phyloP scores from a whole-genome alignment of 176 grass and related monocot species.

The Guadua angustifolia region DNA sequence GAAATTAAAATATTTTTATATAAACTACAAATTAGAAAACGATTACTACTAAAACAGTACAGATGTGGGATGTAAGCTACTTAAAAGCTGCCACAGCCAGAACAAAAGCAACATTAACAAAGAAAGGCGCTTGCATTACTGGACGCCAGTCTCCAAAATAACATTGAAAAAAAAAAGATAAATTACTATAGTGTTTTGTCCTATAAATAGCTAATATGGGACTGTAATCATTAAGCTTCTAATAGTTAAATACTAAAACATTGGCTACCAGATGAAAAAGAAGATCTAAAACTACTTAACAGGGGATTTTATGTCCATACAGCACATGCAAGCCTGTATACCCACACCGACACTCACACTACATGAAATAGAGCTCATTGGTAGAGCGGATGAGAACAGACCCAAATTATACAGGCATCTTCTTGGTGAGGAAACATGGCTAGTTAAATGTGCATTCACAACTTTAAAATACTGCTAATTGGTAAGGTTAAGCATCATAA shows the following conservation, averaged over 20 bases:
- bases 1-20: slow-evolving; percentile 2
- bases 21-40: slow-evolving; percentile 14
- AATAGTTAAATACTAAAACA: background rate
- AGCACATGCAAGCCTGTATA: background rate
- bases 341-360: background rate
- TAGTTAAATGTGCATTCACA: background rate
- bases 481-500: background rate
- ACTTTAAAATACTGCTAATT: background rate
- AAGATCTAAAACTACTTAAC: background rate
- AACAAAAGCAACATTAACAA: slow-evolving; percentile 26
- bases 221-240: background rate
- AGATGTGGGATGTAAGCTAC: slow-evolving; percentile 7
- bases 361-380: background rate
- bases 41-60: background rate
- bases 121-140: background rate
- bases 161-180: background rate
- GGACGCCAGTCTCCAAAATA: background rate
- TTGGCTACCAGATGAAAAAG: background rate
- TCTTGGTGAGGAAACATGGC: background rate
- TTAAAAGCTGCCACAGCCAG: slow-evolving; percentile 1
- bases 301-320: background rate
- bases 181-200: background rate
- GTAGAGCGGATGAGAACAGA: background rate
- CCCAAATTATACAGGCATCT: background rate
- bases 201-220: background rate